A percentile compares a stretch with the other conserved stretches of the same genome.
Evolutionary conservation across 2,329 filamentous ascomycete species (phyloP).

Genomic region (Neurospora sp.): DNA sequence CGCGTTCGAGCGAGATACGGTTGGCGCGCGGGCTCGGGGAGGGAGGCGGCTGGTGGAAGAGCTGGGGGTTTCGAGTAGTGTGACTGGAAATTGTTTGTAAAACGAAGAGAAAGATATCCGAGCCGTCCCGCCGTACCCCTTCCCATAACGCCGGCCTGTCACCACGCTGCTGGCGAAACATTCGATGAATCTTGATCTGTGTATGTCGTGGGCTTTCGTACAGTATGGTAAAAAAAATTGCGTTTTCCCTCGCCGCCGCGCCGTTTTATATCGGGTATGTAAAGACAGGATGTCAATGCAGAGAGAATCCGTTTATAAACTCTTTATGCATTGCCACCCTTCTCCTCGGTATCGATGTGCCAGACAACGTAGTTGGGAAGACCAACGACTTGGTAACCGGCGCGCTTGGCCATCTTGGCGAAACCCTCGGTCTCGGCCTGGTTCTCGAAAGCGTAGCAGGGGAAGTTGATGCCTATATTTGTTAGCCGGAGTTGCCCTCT

Average conservation of each 20-base stretch:
- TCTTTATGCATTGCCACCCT: slow-evolving; percentile 61
- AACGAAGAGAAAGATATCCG: slow-evolving; percentile 7
- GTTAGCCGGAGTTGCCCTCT: slow-evolving; percentile 17
- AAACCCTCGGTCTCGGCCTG: slow-evolving; percentile 98
- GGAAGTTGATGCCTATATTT: slow-evolving; percentile 81
- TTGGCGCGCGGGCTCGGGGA: neutral
- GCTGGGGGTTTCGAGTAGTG: neutral
- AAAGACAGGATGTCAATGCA: slow-evolving; percentile 2
- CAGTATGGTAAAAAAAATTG: slow-evolving; percentile 5
- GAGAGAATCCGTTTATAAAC: neutral
- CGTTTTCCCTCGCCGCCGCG: slow-evolving; percentile 3
- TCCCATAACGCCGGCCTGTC: slow-evolving; percentile 11
- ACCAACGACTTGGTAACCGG: slow-evolving; percentile 84
- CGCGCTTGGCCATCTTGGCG: slow-evolving; percentile 95
- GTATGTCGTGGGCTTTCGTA: slow-evolving; percentile 12
- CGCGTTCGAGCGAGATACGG: neutral
- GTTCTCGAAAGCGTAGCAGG: slow-evolving; percentile 93
- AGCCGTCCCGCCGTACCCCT: slow-evolving; percentile 1
- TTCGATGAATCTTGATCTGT: slow-evolving; percentile 10
- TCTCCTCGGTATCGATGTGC: slow-evolving; percentile 96
- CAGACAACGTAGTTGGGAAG: slow-evolving; percentile 97
- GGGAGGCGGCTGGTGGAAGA: neutral
- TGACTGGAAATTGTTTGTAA: neutral
- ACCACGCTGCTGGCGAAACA: slow-evolving; percentile 6
- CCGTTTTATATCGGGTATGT: slow-evolving; percentile 1